Evolutionary conservation across 2,329 filamentous ascomycete genomes (phyloP), one percentile per base, ranked within the genome.

Genomic region (Penicillium fuscoglaucum): DNA sequence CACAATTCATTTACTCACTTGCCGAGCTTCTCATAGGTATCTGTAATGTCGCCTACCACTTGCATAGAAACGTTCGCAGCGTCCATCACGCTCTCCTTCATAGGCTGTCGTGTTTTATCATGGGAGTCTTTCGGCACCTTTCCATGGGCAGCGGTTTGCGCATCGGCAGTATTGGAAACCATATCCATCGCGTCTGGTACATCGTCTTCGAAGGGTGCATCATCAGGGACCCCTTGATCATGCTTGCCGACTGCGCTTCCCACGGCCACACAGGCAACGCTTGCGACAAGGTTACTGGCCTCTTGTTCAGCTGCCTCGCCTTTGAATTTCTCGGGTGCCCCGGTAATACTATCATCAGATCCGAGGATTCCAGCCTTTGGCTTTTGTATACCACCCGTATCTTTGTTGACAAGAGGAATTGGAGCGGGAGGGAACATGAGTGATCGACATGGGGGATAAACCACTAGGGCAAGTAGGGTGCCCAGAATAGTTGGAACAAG

Each of bases 271-370:
- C 85, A 83, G 9, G 87, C 85, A 52, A 95, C 86, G 35, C 87
- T 84, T 54, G 87, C 88, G 58, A 95, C 87, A 61, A 96, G 88
- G 70, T 91, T 93, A 66, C 84, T 88, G 1, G 91, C 91, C 72
- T 96, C 91, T 60, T 90, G 85, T 71, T 96, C 91, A 1, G 91
- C 89, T 0, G 90, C 90, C 71, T 95, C 90, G 28, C 91, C 91
- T 70, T 91, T 88, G 75, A 91, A 85, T 64, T 91, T 90, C 71
- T 96, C 90, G 0, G 90, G 88, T 0, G 91, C 91, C 1, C 91
- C 91, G 0, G 91, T 96, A 0, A 89, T 83, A 57, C 88, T 91
- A 59, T 91, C 89, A 29, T 87, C 84, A 21, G 88, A 91, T 0
- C 89, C 91, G 0, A 95, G 76, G 0, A 91, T 85, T 1, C 90